A percentile compares a stretch with the other conserved stretches of the same genome.
These are phyloP conservation scores for Capsella bursapastoris DNA, from an alignment of 345 rosid genomes.

Conservation along the genomic window DNA sequence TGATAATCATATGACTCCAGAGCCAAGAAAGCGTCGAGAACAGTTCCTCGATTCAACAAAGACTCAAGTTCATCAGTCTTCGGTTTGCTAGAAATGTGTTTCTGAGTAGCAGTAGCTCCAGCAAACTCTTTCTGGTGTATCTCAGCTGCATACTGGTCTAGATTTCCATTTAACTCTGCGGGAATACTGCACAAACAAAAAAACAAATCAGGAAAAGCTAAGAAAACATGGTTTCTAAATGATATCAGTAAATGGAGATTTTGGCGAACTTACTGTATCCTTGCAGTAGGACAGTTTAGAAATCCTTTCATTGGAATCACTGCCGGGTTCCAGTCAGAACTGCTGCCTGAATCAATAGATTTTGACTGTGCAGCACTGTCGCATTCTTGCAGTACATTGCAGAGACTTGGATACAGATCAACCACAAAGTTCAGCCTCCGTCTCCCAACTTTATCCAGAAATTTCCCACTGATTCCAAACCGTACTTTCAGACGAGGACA, in stretches of 20 bases:
- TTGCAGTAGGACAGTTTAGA: slow-evolving; percentile 53
- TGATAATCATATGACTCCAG: slow-evolving; percentile 76
- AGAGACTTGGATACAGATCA: slow-evolving; percentile 55
- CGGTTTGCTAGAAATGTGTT: slow-evolving; percentile 60
- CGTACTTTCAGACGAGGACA: slow-evolving; percentile 62
- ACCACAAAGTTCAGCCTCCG: slow-evolving; percentile 74
- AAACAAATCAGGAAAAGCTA: slow-evolving; percentile 15
- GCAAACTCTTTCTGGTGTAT: slow-evolving; percentile 65
- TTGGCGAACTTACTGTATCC: slow-evolving; percentile 70
- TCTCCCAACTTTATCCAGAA: slow-evolving; percentile 59
- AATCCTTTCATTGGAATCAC: slow-evolving; percentile 48
- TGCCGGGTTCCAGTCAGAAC: slow-evolving; percentile 71
- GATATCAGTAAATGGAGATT: slow-evolving; percentile 2
- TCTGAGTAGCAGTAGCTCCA: slow-evolving; percentile 49
- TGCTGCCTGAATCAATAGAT: slow-evolving; percentile 56
- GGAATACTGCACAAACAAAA: slow-evolving; percentile 62
- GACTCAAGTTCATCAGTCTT: slow-evolving; percentile 55
- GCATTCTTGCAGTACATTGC: slow-evolving; percentile 66
- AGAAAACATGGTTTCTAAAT: slow-evolving; percentile 20
- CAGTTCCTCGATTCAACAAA: slow-evolving; percentile 52
- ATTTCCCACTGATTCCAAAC: slow-evolving; percentile 62
- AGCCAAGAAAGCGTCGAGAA: slow-evolving; percentile 66
- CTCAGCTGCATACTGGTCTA: slow-evolving; percentile 59
- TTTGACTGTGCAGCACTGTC: slow-evolving; percentile 53
- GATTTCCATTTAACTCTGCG: slow-evolving; percentile 46